Evolutionary conservation across 2,329 filamentous ascomycete genomes (phyloP), one percentile per base, ranked within the genome.

Genomic region (Diplodia intermedia): DNA sequence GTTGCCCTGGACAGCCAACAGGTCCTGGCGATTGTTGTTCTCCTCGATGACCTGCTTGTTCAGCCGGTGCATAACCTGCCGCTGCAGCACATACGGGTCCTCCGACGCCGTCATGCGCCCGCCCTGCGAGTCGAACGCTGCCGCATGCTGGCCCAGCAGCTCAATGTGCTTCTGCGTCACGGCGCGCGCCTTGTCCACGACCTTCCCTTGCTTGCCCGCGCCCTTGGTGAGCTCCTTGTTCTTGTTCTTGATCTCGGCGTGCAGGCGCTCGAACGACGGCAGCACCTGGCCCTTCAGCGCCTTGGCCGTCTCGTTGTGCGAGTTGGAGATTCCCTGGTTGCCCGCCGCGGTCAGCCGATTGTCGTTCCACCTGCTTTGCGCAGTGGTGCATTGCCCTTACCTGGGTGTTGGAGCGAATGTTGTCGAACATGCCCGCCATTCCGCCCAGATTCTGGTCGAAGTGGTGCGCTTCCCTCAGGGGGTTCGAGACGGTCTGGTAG

Each of bases 161-260:
- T 99, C 94, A 71, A 99, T 97, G 73, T 97, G 93, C 83, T 97
- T 97, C 83, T 99, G 94, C 0, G 94, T 97, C 7, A 82, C 83
- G 73, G 89, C 88, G 69, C 94, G 91, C 9, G 92, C 89, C 83
- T 97, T 97, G 70, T 97, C 93, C 26, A 99, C 93, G 62, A 92
- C 89, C 83, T 98, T 99, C 72, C 91, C 89, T 18, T 90, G 88
- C 84, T 96, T 97, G 70, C 89, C 87, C 26, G 91, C 92, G 9
- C 94, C 94, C 70, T 89, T 86, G 53, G 87, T 86, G 61, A 99
- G 86, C 81, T 97, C 94, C 84, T 98, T 98, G 71, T 88, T 86
- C 84, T 98, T 98, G 82, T 91, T 89, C 86, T 98, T 99, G 84
- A 99, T 95, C 79, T 98, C 95, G 78, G 92, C 90, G 83, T 98